A percentile compares a stretch with the other conserved stretches of the same genome.
phyloP scores from a whole-genome alignment of 441 rosid genomes.

The Adansonia rubrostipa region DNA sequence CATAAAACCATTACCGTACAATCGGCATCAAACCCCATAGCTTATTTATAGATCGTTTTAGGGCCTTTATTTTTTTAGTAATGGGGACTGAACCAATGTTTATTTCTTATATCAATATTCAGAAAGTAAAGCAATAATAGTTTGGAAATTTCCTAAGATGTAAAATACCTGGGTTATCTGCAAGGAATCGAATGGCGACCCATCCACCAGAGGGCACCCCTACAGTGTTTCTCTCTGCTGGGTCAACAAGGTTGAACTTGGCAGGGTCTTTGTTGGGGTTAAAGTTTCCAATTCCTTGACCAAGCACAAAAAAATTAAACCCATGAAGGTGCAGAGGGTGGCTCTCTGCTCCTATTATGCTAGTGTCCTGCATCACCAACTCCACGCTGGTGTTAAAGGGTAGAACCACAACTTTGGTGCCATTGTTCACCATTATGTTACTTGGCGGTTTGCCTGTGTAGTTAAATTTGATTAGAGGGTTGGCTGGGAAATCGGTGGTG shows the following conservation, averaged over 20 bases:
- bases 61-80: too few species aligned
- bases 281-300: conserved; percentile 67
- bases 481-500: conserved; percentile 56
- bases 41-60: background rate
- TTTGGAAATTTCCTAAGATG: background rate
- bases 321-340: conserved; percentile 81
- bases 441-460: conserved; percentile 75
- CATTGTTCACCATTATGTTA: conserved; percentile 53
- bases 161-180: conserved; percentile 12
- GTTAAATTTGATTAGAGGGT: conserved; percentile 54
- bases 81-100: too few species aligned
- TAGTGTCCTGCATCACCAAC: conserved; percentile 67
- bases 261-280: conserved; percentile 51
- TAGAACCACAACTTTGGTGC: conserved; percentile 55
- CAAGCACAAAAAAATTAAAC: conserved; percentile 62
- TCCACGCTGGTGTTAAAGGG: conserved; percentile 67
- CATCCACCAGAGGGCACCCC: conserved; percentile 69
- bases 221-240: conserved; percentile 61
- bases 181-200: conserved; percentile 39
- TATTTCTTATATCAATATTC: too few species aligned
- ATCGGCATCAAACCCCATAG: too few species aligned
- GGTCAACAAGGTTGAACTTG: conserved; percentile 61
- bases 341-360: conserved; percentile 63
- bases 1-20: too few species aligned
- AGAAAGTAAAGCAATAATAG: too few species aligned